Percentiles rank a stretch among this genome's conserved stretches.
These are phyloP conservation scores for Syzygium oleosum DNA, from an alignment of 345 rosid species.

Conservation along the genomic window DNA sequence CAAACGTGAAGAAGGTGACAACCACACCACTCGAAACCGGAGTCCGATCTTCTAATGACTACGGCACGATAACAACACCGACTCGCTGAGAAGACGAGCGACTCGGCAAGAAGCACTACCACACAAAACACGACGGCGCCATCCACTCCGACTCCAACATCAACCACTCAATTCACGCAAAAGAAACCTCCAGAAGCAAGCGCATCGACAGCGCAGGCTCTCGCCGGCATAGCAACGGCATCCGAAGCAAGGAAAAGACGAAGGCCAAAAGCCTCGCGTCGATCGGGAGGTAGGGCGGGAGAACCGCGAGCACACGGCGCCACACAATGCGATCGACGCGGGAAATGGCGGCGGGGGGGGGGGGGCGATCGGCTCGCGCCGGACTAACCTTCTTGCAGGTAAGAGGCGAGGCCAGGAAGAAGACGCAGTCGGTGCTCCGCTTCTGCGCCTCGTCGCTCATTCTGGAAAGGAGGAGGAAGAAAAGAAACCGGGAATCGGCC, in stretches of 20 bases:
- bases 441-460: slow-evolving; percentile 46
- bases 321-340: neutral
- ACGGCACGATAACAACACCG: neutral
- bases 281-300: neutral
- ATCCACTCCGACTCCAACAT: neutral
- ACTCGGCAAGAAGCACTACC: neutral
- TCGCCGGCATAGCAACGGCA: neutral
- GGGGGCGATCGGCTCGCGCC: neutral
- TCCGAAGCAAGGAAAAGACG: neutral
- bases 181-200: neutral
- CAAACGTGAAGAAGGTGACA: neutral
- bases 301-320: neutral
- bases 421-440: slow-evolving; percentile 56
- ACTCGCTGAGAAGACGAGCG: neutral
- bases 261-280: neutral
- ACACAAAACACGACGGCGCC: neutral
- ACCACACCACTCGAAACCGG: neutral
- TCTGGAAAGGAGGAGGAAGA: neutral
- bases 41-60: neutral
- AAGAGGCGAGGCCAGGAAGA: slow-evolving; percentile 65
- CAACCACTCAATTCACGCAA: neutral
- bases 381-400: slow-evolving; percentile 61
- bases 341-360: neutral
- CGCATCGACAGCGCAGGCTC: neutral
- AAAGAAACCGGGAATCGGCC: neutral